Evolutionary conservation across 2,329 filamentous ascomycete genomes (phyloP).

Genomic region (Beauveria sp.): DNA sequence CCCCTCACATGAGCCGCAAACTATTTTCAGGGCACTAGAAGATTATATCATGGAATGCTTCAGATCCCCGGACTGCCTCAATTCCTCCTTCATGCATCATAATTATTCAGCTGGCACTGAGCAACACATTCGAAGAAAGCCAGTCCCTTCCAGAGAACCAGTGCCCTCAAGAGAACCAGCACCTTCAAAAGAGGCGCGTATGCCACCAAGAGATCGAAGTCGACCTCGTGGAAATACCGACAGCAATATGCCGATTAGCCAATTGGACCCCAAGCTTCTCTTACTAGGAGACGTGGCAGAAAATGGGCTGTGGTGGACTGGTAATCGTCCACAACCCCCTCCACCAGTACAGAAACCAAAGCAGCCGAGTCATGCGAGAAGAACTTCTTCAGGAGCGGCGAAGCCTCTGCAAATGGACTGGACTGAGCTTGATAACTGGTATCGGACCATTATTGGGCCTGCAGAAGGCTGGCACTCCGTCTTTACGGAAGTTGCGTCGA

Average conservation of each 20-base stretch:
- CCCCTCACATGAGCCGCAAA: slow-evolving; percentile 35
- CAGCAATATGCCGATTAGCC: slow-evolving; percentile 28
- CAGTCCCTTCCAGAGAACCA: slow-evolving; percentile 24
- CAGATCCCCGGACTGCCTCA: slow-evolving; percentile 63
- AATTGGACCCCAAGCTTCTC: slow-evolving; percentile 67
- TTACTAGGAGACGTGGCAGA: slow-evolving; percentile 69
- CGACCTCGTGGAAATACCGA: slow-evolving; percentile 13
- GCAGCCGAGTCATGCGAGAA: not conserved
- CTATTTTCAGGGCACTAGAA: slow-evolving; percentile 68
- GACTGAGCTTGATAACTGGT: slow-evolving; percentile 65
- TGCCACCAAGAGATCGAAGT: slow-evolving; percentile 20
- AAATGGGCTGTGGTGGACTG: slow-evolving; percentile 78
- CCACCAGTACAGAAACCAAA: not conserved
- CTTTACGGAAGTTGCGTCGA: slow-evolving; percentile 42
- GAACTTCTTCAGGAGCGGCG: not conserved
- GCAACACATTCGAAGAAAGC: slow-evolving; percentile 20
- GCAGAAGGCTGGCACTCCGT: slow-evolving; percentile 58
- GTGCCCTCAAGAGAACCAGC: slow-evolving; percentile 25
- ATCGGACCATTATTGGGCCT: slow-evolving; percentile 59
- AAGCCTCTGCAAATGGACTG: slow-evolving; percentile 66
- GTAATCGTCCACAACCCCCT: slow-evolving; percentile 24
- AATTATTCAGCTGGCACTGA: slow-evolving; percentile 10
- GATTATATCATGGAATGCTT: slow-evolving; percentile 68
- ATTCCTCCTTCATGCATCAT: slow-evolving; percentile 57
- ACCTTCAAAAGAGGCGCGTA: slow-evolving; percentile 27